These are phyloP conservation scores for Samsoniella hepiali DNA, from an alignment of 2,329 filamentous ascomycete genomes.

Conservation along the genomic window DNA sequence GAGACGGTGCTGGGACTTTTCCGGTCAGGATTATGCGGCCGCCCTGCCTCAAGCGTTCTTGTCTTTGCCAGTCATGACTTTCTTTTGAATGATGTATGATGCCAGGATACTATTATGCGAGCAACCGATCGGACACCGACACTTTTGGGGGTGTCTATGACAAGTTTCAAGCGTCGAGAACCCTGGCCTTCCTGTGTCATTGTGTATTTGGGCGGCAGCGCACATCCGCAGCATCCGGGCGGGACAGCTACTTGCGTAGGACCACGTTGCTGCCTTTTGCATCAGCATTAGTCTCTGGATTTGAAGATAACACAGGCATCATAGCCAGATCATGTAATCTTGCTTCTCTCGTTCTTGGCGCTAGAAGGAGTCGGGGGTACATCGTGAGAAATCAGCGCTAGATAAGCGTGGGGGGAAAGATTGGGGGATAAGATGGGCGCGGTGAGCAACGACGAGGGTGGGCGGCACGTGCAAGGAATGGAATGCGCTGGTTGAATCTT, in stretches of 20 bases:
- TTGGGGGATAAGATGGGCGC: background rate
- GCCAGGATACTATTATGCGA: background rate
- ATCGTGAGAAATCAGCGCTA: slow-evolving; percentile 4
- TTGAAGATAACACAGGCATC: background rate
- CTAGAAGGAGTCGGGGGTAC: background rate
- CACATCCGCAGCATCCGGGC: background rate
- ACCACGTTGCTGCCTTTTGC: background rate
- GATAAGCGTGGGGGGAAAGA: background rate
- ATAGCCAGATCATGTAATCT: background rate
- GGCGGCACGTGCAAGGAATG: background rate
- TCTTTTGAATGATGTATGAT: background rate
- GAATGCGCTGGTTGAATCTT: slow-evolving; percentile 2
- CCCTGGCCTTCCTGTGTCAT: background rate
- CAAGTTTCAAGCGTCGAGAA: background rate
- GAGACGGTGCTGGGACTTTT: background rate
- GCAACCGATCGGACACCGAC: background rate
- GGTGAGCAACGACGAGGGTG: background rate
- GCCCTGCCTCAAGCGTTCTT: background rate
- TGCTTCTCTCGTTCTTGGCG: background rate
- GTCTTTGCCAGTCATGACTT: background rate
- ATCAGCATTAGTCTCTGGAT: background rate
- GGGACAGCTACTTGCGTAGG: background rate
- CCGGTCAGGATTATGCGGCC: background rate
- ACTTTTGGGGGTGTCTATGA: background rate
- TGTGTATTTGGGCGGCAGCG: background rate